phyloP scores from a whole-genome alignment of 257 asterid genomes.

The Nicotiana tomentosiformis region DNA sequence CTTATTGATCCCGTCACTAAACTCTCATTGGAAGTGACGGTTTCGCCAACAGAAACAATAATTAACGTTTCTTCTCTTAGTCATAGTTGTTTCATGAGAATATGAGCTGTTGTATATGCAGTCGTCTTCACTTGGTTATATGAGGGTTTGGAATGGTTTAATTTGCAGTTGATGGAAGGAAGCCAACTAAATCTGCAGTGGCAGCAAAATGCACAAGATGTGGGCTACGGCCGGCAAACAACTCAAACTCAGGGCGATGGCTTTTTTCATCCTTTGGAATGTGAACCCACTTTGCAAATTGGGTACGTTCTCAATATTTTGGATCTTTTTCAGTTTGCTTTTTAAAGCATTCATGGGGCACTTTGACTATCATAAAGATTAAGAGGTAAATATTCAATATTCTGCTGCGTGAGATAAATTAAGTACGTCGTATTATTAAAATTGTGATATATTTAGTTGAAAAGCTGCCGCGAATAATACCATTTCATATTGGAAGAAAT shows the following conservation, averaged over 20 bases:
- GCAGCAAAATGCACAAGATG: constrained; percentile 68
- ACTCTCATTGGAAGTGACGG: neutral
- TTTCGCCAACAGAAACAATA: neutral
- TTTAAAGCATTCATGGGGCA: neutral
- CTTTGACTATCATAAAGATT: neutral
- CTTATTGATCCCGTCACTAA: neutral
- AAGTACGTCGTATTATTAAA: neutral
- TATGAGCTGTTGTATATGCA: neutral
- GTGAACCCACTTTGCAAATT: constrained; percentile 93
- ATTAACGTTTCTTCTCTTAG: neutral
- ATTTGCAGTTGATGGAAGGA: constrained; percentile 34
- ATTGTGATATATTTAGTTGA: neutral
- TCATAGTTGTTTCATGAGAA: neutral
- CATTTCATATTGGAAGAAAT: neutral
- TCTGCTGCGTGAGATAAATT: neutral
- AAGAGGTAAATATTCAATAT: neutral
- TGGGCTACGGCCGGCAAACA: constrained; percentile 57
- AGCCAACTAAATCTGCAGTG: constrained; percentile 77
- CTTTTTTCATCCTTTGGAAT: constrained; percentile 76
- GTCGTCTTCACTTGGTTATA: neutral
- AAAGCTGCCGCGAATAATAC: neutral
- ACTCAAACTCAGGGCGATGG: constrained; percentile 56
- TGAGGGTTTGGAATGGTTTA: neutral
- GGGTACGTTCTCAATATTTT: constrained; percentile 36
- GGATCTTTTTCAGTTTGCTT: neutral